phyloP scores from a whole-genome alignment of 2,329 filamentous ascomycete genomes.

The Aspergillus tamarii region DNA sequence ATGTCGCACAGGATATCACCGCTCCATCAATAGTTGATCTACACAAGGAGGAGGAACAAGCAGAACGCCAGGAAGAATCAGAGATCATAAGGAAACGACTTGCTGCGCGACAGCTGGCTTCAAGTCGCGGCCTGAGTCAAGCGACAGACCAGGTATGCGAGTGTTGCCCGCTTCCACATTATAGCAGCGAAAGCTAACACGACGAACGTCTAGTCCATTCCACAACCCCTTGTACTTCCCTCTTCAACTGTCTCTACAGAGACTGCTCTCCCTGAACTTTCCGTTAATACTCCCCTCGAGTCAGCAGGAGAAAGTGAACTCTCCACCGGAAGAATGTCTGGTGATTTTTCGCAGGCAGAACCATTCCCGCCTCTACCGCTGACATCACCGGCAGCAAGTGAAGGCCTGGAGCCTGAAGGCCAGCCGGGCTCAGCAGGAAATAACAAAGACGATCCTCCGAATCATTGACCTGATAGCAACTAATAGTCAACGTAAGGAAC shows the following conservation, averaged over 20 bases:
- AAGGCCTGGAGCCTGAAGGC: conserved; percentile 1
- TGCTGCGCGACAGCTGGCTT: conserved; percentile 59
- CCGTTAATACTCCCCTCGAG: conserved; percentile 14
- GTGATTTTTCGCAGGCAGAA: conserved; percentile 30
- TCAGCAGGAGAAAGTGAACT: conserved; percentile 16
- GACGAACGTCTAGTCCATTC: conserved; percentile 14
- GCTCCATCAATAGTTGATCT: conserved; percentile 58
- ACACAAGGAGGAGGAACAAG: conserved; percentile 59
- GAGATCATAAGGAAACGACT: conserved; percentile 57
- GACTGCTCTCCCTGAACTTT: conserved; percentile 10
- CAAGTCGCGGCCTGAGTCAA: conserved; percentile 54
- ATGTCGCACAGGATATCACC: conserved; percentile 34
- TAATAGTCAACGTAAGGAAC: neutral
- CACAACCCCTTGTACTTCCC: conserved; percentile 12
- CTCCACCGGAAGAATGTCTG: conserved; percentile 19
- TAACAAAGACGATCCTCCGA: neutral
- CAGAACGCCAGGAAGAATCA: conserved; percentile 59
- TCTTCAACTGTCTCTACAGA: conserved; percentile 14
- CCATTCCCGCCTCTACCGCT: conserved; percentile 40
- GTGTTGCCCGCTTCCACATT: neutral
- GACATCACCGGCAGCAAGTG: conserved; percentile 16
- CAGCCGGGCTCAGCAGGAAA: neutral
- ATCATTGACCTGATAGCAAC: neutral
- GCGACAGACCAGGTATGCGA: conserved; percentile 34
- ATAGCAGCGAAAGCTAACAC: conserved; percentile 7